Evolutionary conservation across 164 flowering plant genomes (phyloP), one percentile per base, ranked within the genome.

Genomic region (Magnolia kwangsiensis): DNA sequence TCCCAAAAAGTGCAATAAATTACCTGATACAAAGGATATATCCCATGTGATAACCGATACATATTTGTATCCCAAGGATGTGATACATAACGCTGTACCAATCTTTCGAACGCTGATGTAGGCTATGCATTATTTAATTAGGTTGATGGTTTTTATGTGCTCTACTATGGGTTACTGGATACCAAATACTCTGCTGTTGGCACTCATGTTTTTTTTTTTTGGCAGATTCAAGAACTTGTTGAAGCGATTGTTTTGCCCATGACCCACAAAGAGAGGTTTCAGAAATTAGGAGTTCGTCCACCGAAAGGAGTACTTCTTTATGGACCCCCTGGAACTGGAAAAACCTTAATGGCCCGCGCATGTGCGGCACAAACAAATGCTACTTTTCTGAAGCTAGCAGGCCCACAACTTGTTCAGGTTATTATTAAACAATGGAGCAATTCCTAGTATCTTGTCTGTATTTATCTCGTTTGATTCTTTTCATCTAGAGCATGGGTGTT

Each of bases 281-380:
- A 95, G 80, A 95, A 87, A 65, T 78, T 95, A 68, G 99, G 99
- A 50, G 75, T 95, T 73, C 95, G 96, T 63, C 97, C 98, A 58
- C 99, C 98, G 0, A 95, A 95, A 78, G 98, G 98, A 75, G 95
- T 94, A 64, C 93, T 94, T 58, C 78, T 94, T 72, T 94, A 94
- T 86, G 98, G 98, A 69, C 98, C 98, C 78, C 98, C 98, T 76
- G 98, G 98, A 1, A 94, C 97, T 55, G 98, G 98, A 19, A 94
- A 94, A 86, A 94, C 97, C 9, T 77, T 94, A 66, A 94, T 94
- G 98, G 98, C 98, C 27, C 92, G 97, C 72, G 98, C 98, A 67
- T 94, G 98, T 85, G 98, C 98, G 21, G 98, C 98, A 61, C 96
- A 92, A 74, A 94, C 98, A 75, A 92, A 94, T 90, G 98, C 97